A percentile compares a stretch with the other conserved stretches of the same genome.
Evolutionary conservation across 208 protist species (phyloP).

Genomic region (Wallacemonas rigidus): DNA sequence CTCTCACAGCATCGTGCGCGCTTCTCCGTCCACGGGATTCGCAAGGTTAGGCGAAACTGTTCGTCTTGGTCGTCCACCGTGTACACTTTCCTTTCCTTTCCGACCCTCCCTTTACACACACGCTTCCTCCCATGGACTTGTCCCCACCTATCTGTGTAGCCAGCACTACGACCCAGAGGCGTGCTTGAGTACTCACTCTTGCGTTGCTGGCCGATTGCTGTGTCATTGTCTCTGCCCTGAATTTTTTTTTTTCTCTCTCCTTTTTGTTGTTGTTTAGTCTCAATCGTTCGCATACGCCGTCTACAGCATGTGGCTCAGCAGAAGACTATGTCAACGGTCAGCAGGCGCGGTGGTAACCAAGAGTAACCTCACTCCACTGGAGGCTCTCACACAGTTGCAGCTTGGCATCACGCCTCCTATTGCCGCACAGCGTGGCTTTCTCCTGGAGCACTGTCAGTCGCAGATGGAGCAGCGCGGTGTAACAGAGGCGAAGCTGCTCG

Average conservation of each 20-base stretch:
- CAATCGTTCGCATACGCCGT: neutral
- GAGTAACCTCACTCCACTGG: slow-evolving; percentile 56
- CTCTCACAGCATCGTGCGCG: neutral
- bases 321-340: slow-evolving; percentile 8
- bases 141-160: too few relatives aligned
- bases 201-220: too few relatives aligned
- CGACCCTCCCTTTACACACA: too few relatives aligned
- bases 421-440: slow-evolving; percentile 69
- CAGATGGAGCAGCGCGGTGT: slow-evolving; percentile 74
- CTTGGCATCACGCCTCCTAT: slow-evolving; percentile 77
- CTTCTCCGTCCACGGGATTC: too few relatives aligned
- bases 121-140: too few relatives aligned
- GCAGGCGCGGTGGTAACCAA: slow-evolving; percentile 6
- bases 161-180: too few relatives aligned
- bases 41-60: too few relatives aligned
- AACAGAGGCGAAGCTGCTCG: slow-evolving; percentile 75
- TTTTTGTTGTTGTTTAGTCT: slow-evolving; percentile 5
- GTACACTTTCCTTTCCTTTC: too few relatives aligned
- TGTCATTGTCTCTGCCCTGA: too few relatives aligned
- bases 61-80: too few relatives aligned
- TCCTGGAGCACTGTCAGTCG: slow-evolving; percentile 71
- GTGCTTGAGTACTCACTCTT: too few relatives aligned
- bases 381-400: slow-evolving; percentile 84
- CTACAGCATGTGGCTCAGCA: neutral
- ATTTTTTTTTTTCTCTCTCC: slow-evolving; percentile 21